Base-by-base conservation (phyloP, 345 rosid genomes). In the Corchorus olitorius region DNA sequence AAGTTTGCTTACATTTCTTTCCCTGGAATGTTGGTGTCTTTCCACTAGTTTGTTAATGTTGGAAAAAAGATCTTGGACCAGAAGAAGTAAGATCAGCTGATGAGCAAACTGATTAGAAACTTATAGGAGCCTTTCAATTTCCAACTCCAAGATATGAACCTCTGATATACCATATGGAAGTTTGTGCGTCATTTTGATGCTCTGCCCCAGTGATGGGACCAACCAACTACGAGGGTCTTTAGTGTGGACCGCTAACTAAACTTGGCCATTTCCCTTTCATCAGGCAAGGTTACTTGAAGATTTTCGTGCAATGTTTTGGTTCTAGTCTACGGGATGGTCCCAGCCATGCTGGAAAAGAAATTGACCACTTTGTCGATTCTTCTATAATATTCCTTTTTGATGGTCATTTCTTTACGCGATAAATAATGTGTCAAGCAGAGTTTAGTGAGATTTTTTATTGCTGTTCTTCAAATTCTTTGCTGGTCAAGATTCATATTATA, bases 211-310 rank as follows among this genome's bases (percentile, higher is more conserved):
- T 16, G 72, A 15, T 49, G 65, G 50, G 55, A 43, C 27, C 52
- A 67, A 22, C 9, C 68, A 46, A 46, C 70, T 59, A 10, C 45
- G 4, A 52, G 1, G 72, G 19, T 49, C 43, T 15, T 16, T 27
- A 33, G 2, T 50, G 56, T 49, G 5, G 39, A 27, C 33, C 64
- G 27, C 27, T 27, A 2, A n/a, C n/a, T 61, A 14, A 50, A 50
- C 45, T 27, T 70, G 19, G 27, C 27, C 46, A 52, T 52, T 52
- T 50, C 73, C 22, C 60, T 50, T 70, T 70, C 73, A 48, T 70
- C 59, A 34, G 14, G 20, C 39, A 22, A 20, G 48, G 2, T 48
- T 33, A 9, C 41, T 16, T 27, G n/a, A 22, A 45, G 11, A 33
- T 49, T 27, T 49, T 56, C 58, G 20, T 69, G 73, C 43, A 27